Percentiles rank a stretch among this genome's conserved stretches.
These are phyloP conservation scores for Daucus carota DNA, from an alignment of 129 eudicot species.

Conservation along the genomic window DNA sequence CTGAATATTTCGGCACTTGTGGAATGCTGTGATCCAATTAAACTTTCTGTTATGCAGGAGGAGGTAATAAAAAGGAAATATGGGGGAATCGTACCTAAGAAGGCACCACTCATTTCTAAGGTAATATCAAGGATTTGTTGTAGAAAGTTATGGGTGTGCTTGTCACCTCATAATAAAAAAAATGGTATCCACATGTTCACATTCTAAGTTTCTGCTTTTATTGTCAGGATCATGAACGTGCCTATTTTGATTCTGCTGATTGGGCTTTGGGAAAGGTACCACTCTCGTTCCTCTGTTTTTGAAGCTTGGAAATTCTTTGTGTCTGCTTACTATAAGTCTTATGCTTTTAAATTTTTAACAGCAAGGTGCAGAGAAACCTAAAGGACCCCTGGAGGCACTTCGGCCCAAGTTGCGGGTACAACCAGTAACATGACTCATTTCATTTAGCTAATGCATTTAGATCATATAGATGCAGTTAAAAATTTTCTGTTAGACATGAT, in stretches of 20 bases:
- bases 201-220: slow-evolving; percentile 16
- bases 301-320: neutral
- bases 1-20: slow-evolving; percentile 11
- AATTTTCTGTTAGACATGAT: neutral
- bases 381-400: slow-evolving; percentile 97
- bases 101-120: slow-evolving; percentile 90
- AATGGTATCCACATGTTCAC: slow-evolving; percentile 8
- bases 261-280: slow-evolving; percentile 98
- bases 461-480: neutral
- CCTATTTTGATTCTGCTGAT: slow-evolving; percentile 97
- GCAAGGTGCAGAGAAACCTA: slow-evolving; percentile 97
- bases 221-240: slow-evolving; percentile 90
- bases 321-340: neutral
- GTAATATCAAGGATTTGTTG: slow-evolving; percentile 27
- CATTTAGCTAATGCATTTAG: neutral
- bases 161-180: neutral
- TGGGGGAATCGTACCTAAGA: slow-evolving; percentile 90
- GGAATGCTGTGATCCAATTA: neutral
- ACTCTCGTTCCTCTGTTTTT: slow-evolving; percentile 5
- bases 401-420: slow-evolving; percentile 94
- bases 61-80: slow-evolving; percentile 68
- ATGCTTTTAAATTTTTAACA: slow-evolving; percentile 27
- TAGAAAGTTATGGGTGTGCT: neutral
- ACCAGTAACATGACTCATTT: neutral
- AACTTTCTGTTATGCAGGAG: slow-evolving; percentile 43